Conservation (phyloP, 768 basidiomycete species). For the Gymnopilus dilepis region DNA sequence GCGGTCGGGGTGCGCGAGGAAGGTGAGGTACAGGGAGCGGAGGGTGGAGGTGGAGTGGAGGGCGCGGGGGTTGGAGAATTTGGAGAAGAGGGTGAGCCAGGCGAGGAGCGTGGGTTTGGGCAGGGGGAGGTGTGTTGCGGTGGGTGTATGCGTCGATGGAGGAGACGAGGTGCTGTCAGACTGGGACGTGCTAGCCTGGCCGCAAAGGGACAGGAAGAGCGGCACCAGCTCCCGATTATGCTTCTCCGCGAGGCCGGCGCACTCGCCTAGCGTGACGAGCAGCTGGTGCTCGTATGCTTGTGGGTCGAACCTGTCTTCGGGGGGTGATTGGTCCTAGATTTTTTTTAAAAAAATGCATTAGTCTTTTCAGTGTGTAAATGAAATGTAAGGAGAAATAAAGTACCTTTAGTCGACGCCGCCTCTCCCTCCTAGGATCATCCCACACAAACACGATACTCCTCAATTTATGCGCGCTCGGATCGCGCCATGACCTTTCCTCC, state of each 20-base stretch:
- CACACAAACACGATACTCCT: conserved; percentile 54
- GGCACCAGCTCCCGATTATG: conserved; percentile 90
- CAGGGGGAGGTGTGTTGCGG: conserved; percentile 31
- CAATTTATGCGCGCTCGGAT: conserved; percentile 71
- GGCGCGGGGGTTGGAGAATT: conserved; percentile 93
- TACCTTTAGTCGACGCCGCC: conserved; percentile 41
- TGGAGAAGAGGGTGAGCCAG: conserved; percentile 88
- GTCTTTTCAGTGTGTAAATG: background rate
- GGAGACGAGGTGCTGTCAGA: no score
- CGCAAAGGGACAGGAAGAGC: conserved; percentile 67
- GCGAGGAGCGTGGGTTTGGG: conserved; percentile 66
- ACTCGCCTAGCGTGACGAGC: conserved; percentile 69
- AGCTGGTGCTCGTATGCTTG: conserved; percentile 84
- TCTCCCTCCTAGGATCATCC: conserved; percentile 40
- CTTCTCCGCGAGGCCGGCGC: conserved; percentile 77
- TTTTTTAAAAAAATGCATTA: background rate
- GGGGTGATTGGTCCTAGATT: conserved; percentile 34
- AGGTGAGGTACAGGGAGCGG: conserved; percentile 65
- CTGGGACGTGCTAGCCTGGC: conserved; percentile 36
- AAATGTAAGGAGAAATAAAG: conserved; percentile 1
- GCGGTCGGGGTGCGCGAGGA: conserved; percentile 86
- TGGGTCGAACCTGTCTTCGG: conserved; percentile 68
- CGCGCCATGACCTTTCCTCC: conserved; percentile 79
- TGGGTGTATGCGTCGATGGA: no score
- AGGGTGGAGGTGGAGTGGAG: conserved; percentile 72